Evolutionary conservation across 139 green algal genomes (phyloP).

Genomic region (Monoraphidium neglectum): DNA sequence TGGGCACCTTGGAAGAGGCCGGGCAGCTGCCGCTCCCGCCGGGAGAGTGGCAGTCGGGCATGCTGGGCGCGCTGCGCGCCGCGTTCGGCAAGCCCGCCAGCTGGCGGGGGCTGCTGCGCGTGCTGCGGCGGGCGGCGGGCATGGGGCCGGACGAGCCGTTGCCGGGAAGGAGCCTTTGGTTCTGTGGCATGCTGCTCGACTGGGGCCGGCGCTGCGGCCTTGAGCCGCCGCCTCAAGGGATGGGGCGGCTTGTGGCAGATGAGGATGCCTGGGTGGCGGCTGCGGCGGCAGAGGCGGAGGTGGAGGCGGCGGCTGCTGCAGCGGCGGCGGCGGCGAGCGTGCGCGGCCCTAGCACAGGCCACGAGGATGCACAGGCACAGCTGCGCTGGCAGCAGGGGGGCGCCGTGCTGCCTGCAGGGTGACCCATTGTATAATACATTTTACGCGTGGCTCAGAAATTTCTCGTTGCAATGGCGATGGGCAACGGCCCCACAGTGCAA

Average conservation of each 20-base stretch:
- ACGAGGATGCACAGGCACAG: no score
- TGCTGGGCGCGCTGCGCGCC: background rate
- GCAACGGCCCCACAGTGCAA: no score
- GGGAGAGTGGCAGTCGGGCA: conserved; percentile 10
- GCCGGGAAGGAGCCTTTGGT: background rate
- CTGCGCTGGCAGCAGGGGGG: no score
- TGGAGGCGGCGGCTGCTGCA: background rate
- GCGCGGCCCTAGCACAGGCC: no score
- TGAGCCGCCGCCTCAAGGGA: background rate
- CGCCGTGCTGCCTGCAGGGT: no score
- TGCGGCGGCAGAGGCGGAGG: background rate
- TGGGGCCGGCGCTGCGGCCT: conserved; percentile 13
- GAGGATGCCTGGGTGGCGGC: background rate
- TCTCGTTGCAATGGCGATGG: no score
- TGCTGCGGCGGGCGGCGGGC: conserved; percentile 14
- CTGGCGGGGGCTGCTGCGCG: conserved; percentile 17
- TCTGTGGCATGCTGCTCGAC: conserved; percentile 19
- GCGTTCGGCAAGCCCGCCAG: background rate
- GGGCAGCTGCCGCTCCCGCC: conserved; percentile 4
- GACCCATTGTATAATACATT: no score
- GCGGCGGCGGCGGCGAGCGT: background rate
- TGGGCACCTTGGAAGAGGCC: conserved; percentile 2
- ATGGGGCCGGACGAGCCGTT: conserved; percentile 19
- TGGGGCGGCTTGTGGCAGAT: conserved; percentile 1
- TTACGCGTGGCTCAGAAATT: no score